phyloP scores from a whole-genome alignment of 352 stramenopile genomes.

The Thalassiosira ordinaria region DNA sequence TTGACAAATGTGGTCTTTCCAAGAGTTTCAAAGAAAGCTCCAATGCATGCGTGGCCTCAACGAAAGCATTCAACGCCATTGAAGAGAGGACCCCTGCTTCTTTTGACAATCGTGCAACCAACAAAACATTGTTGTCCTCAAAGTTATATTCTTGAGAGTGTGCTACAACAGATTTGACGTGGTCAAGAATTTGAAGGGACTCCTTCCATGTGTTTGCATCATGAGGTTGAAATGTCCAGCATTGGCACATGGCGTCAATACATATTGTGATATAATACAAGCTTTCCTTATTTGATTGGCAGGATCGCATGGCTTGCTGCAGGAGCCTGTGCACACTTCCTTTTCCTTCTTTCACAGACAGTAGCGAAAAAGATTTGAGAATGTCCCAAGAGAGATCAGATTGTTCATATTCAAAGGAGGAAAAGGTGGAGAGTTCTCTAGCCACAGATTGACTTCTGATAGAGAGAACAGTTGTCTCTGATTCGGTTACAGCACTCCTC shows the following conservation, averaged over 20 bases:
- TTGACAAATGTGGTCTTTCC: constrained; percentile 19
- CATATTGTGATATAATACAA: constrained; percentile 39
- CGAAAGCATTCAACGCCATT: constrained; percentile 71
- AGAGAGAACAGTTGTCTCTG: not conserved
- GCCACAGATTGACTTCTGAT: constrained; percentile 14
- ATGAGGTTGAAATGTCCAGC: constrained; percentile 64
- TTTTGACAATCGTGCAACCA: constrained; percentile 54
- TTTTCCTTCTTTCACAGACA: constrained; percentile 69
- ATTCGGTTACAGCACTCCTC: not conserved
- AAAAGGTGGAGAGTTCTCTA: constrained; percentile 51
- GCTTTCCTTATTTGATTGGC: constrained; percentile 47
- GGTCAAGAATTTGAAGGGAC: constrained; percentile 61
- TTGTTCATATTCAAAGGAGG: constrained; percentile 66
- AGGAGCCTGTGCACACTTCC: constrained; percentile 69
- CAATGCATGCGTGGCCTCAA: constrained; percentile 65
- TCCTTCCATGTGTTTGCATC: constrained; percentile 57
- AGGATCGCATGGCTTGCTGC: constrained; percentile 57
- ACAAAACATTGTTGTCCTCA: constrained; percentile 25
- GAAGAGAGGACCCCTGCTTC: constrained; percentile 65
- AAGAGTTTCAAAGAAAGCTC: constrained; percentile 61
- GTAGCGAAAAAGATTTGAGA: constrained; percentile 71
- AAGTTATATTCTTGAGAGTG: constrained; percentile 39
- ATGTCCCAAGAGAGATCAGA: constrained; percentile 70
- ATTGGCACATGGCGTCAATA: constrained; percentile 42
- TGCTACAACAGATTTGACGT: constrained; percentile 66